Percentiles rank a stretch among this genome's conserved stretches.
Evolutionary conservation across 2,329 filamentous ascomycete species (phyloP).

Genomic region (Microdochium paspali): DNA sequence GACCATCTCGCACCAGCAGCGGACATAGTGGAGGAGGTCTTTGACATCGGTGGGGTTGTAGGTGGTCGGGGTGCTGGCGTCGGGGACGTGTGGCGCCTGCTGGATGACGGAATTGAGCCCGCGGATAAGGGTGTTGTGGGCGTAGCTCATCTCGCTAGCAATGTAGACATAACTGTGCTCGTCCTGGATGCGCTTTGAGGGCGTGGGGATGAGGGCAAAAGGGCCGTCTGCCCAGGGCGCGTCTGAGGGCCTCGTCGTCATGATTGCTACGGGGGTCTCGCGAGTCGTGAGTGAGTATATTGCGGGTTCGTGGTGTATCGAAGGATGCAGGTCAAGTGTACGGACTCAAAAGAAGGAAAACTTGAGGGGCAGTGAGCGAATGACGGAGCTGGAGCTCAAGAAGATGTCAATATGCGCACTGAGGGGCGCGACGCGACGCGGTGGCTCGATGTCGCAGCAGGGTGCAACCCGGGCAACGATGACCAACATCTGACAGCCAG

Average conservation of each 20-base stretch:
- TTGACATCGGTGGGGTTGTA: constrained; percentile 9
- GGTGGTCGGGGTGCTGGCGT: constrained; percentile 1
- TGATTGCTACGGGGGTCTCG: too few species aligned
- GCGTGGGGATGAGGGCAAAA: constrained; percentile 8
- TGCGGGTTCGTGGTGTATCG: too few species aligned
- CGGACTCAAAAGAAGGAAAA: too few species aligned
- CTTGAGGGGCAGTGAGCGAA: too few species aligned
- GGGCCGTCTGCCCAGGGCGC: constrained; percentile 7
- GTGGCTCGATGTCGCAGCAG: too few species aligned
- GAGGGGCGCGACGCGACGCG: too few species aligned
- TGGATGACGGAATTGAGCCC: constrained; percentile 22
- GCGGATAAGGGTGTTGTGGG: constrained; percentile 13
- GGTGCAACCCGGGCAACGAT: too few species aligned
- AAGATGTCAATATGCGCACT: too few species aligned
- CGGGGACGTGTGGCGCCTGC: constrained; percentile 16
- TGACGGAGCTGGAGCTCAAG: too few species aligned
- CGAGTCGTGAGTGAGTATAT: too few species aligned
- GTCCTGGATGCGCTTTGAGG: constrained; percentile 20
- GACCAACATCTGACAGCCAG: too few species aligned
- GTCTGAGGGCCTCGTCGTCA: constrained; percentile 4
- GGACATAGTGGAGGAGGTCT: constrained; percentile 19
- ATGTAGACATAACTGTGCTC: constrained; percentile 10
- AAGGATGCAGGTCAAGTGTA: too few species aligned
- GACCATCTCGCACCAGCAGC: constrained; percentile 21
- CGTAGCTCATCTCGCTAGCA: constrained; percentile 13